Conservation (phyloP, 1,139 yeast genomes). For the Hansenula sp. region DNA sequence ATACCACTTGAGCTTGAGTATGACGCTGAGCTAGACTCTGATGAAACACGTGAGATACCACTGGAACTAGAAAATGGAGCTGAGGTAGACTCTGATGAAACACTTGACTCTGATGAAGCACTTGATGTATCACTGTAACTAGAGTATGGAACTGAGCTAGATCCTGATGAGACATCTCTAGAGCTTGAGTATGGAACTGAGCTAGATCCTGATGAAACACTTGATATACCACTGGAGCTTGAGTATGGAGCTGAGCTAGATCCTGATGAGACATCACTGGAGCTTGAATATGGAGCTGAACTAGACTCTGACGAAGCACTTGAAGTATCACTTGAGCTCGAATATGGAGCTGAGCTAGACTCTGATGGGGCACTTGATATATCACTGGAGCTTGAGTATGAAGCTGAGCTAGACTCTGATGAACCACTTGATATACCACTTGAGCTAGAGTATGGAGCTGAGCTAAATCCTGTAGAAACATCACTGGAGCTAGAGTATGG, state of each 20-base stretch:
- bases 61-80: not conserved
- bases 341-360: not conserved
- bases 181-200: constrained; percentile 3
- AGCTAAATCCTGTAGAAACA: not conserved
- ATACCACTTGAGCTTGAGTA: not conserved
- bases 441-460: not conserved
- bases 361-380: not conserved
- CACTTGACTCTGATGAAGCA: not conserved
- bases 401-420: too few relatives aligned
- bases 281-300: not conserved
- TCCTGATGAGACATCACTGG: too few relatives aligned
- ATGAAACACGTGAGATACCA: too few relatives aligned
- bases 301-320: not conserved
- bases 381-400: not conserved
- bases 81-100: too few relatives aligned
- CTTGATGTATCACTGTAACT: constrained; percentile 7
- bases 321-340: not conserved
- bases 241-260: not conserved
- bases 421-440: constrained; percentile 1
- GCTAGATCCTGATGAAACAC: constrained; percentile 13
- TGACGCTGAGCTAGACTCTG: too few relatives aligned
- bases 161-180: constrained; percentile 9
- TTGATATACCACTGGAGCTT: not conserved
- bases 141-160: constrained; percentile 8
- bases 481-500: not conserved